Evolutionary conservation across 2,329 filamentous ascomycete genomes (phyloP).

Genomic region (Stachybotrys chlorohalonatus): DNA sequence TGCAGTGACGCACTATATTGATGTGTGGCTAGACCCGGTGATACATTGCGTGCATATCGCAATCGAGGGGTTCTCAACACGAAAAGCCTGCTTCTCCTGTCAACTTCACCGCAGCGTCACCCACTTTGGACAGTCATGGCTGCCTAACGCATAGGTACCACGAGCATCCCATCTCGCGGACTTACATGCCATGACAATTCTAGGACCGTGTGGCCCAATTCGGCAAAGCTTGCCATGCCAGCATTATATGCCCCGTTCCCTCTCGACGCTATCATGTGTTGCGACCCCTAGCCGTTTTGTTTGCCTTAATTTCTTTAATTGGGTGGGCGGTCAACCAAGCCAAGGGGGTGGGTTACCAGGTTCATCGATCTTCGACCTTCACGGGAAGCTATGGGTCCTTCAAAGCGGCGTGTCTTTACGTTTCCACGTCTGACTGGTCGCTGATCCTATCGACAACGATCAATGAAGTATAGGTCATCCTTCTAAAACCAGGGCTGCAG

Average conservation of each 20-base stretch:
- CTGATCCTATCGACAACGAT: not conserved
- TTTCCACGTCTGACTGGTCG: not conserved
- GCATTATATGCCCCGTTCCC: not conserved
- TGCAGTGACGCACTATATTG: not conserved
- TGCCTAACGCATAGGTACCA: not conserved
- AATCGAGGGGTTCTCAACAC: not conserved
- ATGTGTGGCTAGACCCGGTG: not conserved
- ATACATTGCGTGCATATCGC: not conserved
- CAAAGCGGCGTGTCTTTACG: not conserved
- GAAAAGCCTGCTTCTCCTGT: not conserved
- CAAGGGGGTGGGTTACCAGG: not conserved
- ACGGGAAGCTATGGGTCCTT: not conserved
- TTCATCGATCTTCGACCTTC: not conserved
- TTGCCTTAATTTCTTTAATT: not conserved
- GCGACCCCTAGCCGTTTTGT: not conserved
- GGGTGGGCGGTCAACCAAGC: not conserved
- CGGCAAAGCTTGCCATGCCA: not conserved
- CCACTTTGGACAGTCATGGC: not conserved
- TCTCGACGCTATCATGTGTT: not conserved
- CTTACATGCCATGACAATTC: not conserved
- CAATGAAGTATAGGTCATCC: not conserved
- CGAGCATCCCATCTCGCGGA: not conserved
- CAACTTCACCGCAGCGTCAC: not conserved
- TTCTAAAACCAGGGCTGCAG: not conserved
- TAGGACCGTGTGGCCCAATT: not conserved